phyloP scores from a whole-genome alignment of 495 filamentous ascomycete genomes.

The Trichoderma orchidacearum region DNA sequence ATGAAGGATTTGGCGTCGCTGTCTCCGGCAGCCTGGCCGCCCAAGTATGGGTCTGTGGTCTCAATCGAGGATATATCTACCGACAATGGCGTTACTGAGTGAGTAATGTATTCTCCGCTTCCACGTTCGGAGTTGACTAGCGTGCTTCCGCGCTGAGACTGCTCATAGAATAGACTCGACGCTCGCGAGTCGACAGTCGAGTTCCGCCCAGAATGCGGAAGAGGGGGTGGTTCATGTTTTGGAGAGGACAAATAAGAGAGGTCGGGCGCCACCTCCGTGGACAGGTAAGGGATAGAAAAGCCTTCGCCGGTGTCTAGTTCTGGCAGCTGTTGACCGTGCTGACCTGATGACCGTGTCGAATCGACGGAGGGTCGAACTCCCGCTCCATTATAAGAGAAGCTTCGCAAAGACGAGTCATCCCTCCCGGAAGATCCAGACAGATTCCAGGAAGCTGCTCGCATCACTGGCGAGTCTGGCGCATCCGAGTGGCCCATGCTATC shows the following conservation, averaged over 20 bases:
- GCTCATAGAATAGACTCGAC: constrained; percentile 22
- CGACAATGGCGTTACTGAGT: constrained; percentile 15
- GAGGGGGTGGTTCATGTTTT: constrained; percentile 20
- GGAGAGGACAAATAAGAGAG: constrained; percentile 15
- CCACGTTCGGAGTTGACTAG: constrained; percentile 18
- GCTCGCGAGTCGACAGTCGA: constrained; percentile 2
- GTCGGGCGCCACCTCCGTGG: constrained; percentile 5
- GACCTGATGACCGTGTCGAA: constrained; percentile 5
- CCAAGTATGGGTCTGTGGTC: constrained; percentile 11
- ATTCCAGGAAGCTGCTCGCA: not conserved
- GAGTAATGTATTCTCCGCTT: constrained; percentile 11
- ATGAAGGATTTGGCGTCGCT: constrained; percentile 9
- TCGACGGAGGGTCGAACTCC: not conserved
- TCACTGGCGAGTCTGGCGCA: constrained; percentile 11
- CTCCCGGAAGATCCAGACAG: not conserved
- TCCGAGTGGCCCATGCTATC: constrained; percentile 21
- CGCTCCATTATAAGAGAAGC: not conserved
- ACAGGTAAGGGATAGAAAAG: constrained; percentile 16
- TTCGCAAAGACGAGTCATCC: not conserved
- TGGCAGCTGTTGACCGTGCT: constrained; percentile 17
- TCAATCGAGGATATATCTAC: constrained; percentile 20
- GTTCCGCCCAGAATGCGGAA: constrained; percentile 11
- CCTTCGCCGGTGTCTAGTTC: constrained; percentile 21
- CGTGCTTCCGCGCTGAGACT: constrained; percentile 28
- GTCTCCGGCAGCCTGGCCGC: constrained; percentile 5